These are phyloP conservation scores for Chaetoceros muelleri DNA, from an alignment of 108 stramenopile species.

Conservation along the genomic window DNA sequence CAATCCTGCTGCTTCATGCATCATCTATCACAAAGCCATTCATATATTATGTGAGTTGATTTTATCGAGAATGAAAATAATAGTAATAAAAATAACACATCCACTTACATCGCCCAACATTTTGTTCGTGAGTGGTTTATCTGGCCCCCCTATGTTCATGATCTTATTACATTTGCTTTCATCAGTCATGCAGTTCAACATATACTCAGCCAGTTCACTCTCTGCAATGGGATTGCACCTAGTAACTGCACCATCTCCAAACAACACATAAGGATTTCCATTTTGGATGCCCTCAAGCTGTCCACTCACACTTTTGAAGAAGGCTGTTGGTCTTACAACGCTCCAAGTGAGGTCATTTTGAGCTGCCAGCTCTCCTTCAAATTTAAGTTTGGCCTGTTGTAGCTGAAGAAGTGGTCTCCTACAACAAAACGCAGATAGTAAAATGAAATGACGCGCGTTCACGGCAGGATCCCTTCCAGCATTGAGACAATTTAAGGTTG, in stretches of 20 bases:
- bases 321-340: slow-evolving; percentile 77
- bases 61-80: slow-evolving; percentile 1
- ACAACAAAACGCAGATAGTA: slow-evolving; percentile 73
- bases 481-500: slow-evolving; percentile 57
- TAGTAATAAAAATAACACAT: background rate
- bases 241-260: slow-evolving; percentile 95
- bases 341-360: slow-evolving; percentile 38
- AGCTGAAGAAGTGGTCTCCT: slow-evolving; percentile 70
- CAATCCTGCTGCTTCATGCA: slow-evolving; percentile 40
- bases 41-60: background rate
- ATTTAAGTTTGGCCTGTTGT: slow-evolving; percentile 72
- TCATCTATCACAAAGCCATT: slow-evolving; percentile 16
- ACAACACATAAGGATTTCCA: slow-evolving; percentile 89
- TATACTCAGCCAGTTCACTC: slow-evolving; percentile 53
- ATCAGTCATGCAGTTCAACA: slow-evolving; percentile 60
- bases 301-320: slow-evolving; percentile 77
- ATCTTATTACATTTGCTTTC: slow-evolving; percentile 28
- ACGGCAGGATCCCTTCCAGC: slow-evolving; percentile 27
- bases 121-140: slow-evolving; percentile 58
- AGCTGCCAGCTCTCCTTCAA: slow-evolving; percentile 29
- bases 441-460: slow-evolving; percentile 51
- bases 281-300: slow-evolving; percentile 81
- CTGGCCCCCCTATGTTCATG: slow-evolving; percentile 70
- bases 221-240: slow-evolving; percentile 82
- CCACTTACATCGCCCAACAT: slow-evolving; percentile 37